Percentiles rank a stretch among this genome's conserved stretches.
phyloP scores from a whole-genome alignment of 352 stramenopile species.

The Globisporangium spinosum region DNA sequence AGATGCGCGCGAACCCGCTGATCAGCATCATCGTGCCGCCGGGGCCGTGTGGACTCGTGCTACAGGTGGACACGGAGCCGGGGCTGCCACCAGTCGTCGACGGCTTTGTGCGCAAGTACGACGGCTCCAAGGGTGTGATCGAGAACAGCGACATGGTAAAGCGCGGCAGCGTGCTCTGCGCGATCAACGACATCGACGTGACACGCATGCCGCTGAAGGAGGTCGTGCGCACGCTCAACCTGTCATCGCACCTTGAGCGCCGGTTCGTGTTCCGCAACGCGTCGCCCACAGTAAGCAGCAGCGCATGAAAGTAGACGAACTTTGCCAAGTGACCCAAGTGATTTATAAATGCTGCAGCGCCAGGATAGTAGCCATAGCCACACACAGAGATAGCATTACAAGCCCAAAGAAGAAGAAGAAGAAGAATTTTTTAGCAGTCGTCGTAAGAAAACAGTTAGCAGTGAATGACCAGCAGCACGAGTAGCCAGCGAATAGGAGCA shows the following conservation, averaged over 20 bases:
- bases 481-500: not conserved
- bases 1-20: slow-evolving; percentile 54
- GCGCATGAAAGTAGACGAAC: not conserved
- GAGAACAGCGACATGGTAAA: slow-evolving; percentile 68
- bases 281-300: not conserved
- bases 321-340: no score
- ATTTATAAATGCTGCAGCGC: slow-evolving; percentile 8
- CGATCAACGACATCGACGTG: slow-evolving; percentile 82
- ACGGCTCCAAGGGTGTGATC: slow-evolving; percentile 67
- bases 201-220: slow-evolving; percentile 59
- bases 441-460: slow-evolving; percentile 2
- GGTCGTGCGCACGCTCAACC: slow-evolving; percentile 65
- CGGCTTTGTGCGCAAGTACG: slow-evolving; percentile 66
- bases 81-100: slow-evolving; percentile 50
- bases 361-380: not conserved
- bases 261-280: slow-evolving; percentile 70
- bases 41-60: slow-evolving; percentile 63
- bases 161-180: slow-evolving; percentile 62
- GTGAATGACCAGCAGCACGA: not conserved
- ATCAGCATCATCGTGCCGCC: slow-evolving; percentile 73
- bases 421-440: not conserved
- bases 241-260: slow-evolving; percentile 65
- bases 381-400: not conserved
- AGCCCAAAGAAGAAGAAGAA: no score
- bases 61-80: slow-evolving; percentile 42